These are phyloP conservation scores for Quercus agrifolia DNA, from an alignment of 306 rosid genomes.

Conservation along the genomic window DNA sequence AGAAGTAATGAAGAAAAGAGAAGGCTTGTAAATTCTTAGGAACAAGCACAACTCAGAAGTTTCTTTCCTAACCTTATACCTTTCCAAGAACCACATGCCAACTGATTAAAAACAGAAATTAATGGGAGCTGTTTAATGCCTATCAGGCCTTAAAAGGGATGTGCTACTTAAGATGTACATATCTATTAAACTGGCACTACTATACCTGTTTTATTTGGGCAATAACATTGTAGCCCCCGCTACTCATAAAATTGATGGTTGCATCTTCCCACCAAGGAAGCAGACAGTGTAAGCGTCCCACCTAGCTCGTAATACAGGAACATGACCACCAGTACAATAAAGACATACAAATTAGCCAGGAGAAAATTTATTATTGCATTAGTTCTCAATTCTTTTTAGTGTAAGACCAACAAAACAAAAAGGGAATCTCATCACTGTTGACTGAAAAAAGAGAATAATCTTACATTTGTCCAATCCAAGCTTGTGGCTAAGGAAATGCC, in stretches of 20 bases:
- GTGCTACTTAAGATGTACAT: not conserved
- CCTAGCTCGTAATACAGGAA: slow-evolving; percentile 24
- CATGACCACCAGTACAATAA: not conserved
- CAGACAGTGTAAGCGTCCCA: slow-evolving; percentile 55
- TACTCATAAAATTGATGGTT: slow-evolving; percentile 39
- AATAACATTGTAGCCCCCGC: slow-evolving; percentile 52
- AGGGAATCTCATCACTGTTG: not conserved
- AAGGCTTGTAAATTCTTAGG: not conserved
- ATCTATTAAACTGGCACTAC: not conserved
- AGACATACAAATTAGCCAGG: not conserved
- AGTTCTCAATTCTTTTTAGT: not conserved
- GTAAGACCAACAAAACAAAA: not conserved
- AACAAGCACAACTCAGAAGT: not conserved
- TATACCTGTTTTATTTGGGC: slow-evolving; percentile 45
- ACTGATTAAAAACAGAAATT: not conserved
- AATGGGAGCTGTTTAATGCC: not conserved
- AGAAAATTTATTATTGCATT: not conserved
- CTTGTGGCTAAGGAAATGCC: slow-evolving; percentile 34
- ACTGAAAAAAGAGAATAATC: not conserved
- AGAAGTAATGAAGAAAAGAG: not conserved
- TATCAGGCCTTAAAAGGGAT: not conserved
- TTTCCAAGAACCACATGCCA: not conserved
- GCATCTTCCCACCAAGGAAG: slow-evolving; percentile 63
- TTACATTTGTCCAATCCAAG: slow-evolving; percentile 60
- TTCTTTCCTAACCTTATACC: not conserved